These are phyloP conservation scores for Lumnitzera racemosa DNA, from an alignment of 345 rosid genomes.

Conservation along the genomic window DNA sequence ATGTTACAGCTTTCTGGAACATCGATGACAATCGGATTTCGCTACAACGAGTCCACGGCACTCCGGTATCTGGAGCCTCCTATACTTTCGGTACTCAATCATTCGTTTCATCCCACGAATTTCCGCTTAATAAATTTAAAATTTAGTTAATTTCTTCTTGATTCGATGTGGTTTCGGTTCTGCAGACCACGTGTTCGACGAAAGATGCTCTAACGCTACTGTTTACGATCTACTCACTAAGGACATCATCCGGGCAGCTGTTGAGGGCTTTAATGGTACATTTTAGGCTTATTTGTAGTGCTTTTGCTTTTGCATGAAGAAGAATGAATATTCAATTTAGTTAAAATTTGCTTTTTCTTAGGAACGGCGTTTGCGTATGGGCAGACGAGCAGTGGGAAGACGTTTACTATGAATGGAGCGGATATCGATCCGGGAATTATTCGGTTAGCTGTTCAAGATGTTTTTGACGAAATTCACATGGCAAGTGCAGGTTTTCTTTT, in stretches of 20 bases:
- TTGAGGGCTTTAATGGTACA: conserved; percentile 82
- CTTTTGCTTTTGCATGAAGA: neutral
- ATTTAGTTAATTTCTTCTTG: neutral
- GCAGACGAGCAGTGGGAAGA: conserved; percentile 97
- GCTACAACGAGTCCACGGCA: conserved; percentile 58
- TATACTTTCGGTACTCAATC: conserved; percentile 56
- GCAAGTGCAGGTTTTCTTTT: conserved; percentile 16
- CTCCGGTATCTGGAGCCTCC: conserved; percentile 59
- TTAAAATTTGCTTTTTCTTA: conserved; percentile 3
- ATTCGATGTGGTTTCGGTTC: neutral
- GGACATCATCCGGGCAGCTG: conserved; percentile 69
- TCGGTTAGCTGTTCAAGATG: conserved; percentile 64
- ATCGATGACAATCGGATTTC: conserved; percentile 70
- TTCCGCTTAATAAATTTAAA: neutral
- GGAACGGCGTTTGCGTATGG: conserved; percentile 98
- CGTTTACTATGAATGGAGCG: conserved; percentile 95
- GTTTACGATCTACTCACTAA: conserved; percentile 76
- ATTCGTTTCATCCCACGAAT: neutral
- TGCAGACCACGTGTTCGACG: conserved; percentile 80
- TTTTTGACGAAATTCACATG: conserved; percentile 46
- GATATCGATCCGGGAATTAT: conserved; percentile 68
- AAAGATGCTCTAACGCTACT: conserved; percentile 47
- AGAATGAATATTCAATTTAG: neutral
- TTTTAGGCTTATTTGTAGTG: neutral
- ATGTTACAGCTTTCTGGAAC: conserved; percentile 42